Conservation (phyloP, 805 yeast species). For the Sugiyamaella americana region DNA sequence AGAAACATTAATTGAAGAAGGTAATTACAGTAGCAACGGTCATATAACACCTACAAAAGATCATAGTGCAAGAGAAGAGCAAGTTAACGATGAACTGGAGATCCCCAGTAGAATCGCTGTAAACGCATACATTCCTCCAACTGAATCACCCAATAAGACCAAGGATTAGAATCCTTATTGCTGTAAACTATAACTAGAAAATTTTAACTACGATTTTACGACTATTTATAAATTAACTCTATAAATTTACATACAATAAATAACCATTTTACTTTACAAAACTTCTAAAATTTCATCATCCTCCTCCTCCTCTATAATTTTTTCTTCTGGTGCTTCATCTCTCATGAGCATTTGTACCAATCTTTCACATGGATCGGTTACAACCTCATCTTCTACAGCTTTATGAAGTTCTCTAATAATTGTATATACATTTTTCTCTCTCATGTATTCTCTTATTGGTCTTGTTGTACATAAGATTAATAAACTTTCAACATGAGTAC, state of each 20-base stretch:
- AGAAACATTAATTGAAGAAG: too few relatives aligned
- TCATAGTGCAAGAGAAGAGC: too few relatives aligned
- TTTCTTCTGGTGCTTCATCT: constrained; percentile 53
- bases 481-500: constrained; percentile 72
- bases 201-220: background rate
- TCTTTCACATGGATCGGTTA: constrained; percentile 71
- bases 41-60: too few relatives aligned
- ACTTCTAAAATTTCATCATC: constrained; percentile 43
- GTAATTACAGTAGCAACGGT: too few relatives aligned
- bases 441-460: constrained; percentile 64
- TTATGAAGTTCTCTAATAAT: constrained; percentile 81
- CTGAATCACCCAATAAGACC: too few relatives aligned
- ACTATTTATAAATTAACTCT: background rate
- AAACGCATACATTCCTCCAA: too few relatives aligned
- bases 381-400: constrained; percentile 36
- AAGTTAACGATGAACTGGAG: too few relatives aligned
- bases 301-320: constrained; percentile 19
- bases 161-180: too few relatives aligned
- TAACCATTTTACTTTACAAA: background rate
- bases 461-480: constrained; percentile 73
- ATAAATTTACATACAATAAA: too few relatives aligned
- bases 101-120: too few relatives aligned
- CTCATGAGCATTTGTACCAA: constrained; percentile 87
- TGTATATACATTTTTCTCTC: constrained; percentile 81
- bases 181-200: background rate